These are phyloP conservation scores for Fusarium protoensiforme DNA, from an alignment of 2,329 filamentous ascomycete genomes.

Conservation along the genomic window DNA sequence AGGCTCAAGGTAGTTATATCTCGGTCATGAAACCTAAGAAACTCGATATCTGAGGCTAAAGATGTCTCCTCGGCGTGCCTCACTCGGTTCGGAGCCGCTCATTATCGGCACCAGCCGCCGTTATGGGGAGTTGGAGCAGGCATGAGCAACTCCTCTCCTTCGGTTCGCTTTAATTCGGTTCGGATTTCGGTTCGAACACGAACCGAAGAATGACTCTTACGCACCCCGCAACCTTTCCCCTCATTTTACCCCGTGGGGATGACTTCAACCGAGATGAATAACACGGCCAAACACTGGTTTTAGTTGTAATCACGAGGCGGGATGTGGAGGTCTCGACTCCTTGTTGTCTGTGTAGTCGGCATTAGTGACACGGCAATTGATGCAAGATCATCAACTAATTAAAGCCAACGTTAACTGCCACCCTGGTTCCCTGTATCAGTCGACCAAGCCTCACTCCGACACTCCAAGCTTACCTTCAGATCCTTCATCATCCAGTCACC, in stretches of 20 bases:
- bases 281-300: background rate
- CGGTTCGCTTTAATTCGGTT: background rate
- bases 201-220: constrained; percentile 2
- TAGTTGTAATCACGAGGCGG: background rate
- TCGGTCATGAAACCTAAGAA: constrained; percentile 1
- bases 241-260: constrained; percentile 20
- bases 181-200: background rate
- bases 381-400: background rate
- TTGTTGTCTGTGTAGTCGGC: background rate
- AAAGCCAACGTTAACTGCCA: background rate
- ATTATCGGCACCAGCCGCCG: background rate
- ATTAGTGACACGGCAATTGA: background rate
- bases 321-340: background rate
- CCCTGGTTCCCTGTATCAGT: background rate
- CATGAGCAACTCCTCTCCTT: background rate
- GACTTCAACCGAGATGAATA: constrained; percentile 13
- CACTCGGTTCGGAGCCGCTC: background rate
- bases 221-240: constrained; percentile 22
- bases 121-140: background rate
- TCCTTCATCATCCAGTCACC: background rate
- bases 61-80: background rate
- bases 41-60: background rate
- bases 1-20: constrained; percentile 34
- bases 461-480: background rate
- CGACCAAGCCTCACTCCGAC: background rate